phyloP scores from a whole-genome alignment of 768 basidiomycete genomes.

The Pleurotus djamor region DNA sequence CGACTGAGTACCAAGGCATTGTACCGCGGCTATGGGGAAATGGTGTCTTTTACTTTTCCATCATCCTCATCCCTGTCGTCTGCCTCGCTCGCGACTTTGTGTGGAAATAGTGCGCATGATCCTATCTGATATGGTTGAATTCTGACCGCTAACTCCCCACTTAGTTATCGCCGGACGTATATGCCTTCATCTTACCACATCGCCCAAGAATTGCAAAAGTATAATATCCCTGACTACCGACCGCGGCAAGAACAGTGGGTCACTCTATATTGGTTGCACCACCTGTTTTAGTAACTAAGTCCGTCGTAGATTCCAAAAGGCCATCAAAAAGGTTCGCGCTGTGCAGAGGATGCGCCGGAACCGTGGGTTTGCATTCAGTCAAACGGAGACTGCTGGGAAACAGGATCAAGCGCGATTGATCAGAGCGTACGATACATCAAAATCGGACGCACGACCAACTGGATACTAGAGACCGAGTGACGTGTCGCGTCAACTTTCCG shows the following conservation, averaged over 20 bases:
- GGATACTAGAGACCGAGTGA: constrained; percentile 52
- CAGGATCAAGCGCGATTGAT: constrained; percentile 89
- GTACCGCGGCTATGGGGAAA: constrained; percentile 90
- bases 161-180: constrained; percentile 89
- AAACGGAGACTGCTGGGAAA: constrained; percentile 82
- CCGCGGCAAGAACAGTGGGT: constrained; percentile 96
- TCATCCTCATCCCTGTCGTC: constrained; percentile 80
- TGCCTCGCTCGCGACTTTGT: constrained; percentile 87
- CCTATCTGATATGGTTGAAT: constrained; percentile 1
- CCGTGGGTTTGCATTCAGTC: constrained; percentile 97
- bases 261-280: constrained; percentile 3
- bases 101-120: constrained; percentile 88
- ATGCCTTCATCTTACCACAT: constrained; percentile 93
- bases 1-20: constrained; percentile 85
- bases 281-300: constrained; percentile 3
- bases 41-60: constrained; percentile 84
- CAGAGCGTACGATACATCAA: constrained; percentile 85
- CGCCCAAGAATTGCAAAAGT: constrained; percentile 98
- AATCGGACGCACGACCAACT: constrained; percentile 66
- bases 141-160: constrained; percentile 10
- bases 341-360: constrained; percentile 96
- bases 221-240: constrained; percentile 95
- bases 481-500: background rate
- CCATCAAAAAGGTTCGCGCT: constrained; percentile 99
- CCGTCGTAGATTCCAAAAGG: constrained; percentile 84